These are phyloP conservation scores for Nymphaea thermarum DNA, from an alignment of 164 flowering plant genomes.

Conservation along the genomic window DNA sequence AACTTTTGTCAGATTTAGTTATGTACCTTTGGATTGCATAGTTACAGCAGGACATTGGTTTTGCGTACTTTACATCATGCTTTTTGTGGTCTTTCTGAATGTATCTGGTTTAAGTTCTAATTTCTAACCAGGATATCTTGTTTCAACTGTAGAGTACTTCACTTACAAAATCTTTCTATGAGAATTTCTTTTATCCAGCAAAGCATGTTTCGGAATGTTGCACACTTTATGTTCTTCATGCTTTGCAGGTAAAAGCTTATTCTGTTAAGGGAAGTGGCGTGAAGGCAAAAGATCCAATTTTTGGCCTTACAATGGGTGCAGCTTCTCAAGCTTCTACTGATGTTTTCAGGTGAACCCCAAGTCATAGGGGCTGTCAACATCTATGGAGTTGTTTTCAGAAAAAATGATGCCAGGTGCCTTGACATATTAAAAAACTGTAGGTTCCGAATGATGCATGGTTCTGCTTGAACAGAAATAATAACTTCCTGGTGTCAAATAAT, in stretches of 20 bases:
- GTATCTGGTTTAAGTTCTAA: no score
- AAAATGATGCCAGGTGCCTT: slow-evolving; percentile 3
- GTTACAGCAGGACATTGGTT: no score
- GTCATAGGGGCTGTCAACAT: slow-evolving; percentile 2
- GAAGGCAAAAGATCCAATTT: slow-evolving; percentile 88
- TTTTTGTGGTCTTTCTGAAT: no score
- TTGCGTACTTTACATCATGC: no score
- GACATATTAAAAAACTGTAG: slow-evolving; percentile 10
- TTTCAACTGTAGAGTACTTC: no score
- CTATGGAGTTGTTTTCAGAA: slow-evolving; percentile 10
- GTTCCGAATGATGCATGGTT: slow-evolving; percentile 18
- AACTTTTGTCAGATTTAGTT: no score
- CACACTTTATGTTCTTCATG: neutral
- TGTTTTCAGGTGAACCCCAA: slow-evolving; percentile 52
- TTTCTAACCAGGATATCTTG: no score
- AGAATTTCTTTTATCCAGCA: no score
- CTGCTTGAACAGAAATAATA: slow-evolving; percentile 2
- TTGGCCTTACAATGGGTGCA: slow-evolving; percentile 76
- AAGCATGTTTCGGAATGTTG: no score
- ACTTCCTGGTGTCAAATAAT: slow-evolving; percentile 25
- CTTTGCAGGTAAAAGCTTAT: slow-evolving; percentile 64
- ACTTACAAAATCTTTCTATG: no score
- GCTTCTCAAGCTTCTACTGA: slow-evolving; percentile 64
- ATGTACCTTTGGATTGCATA: no score
- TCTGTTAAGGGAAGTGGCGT: slow-evolving; percentile 54